Evolutionary conservation across 257 asterid species (phyloP), one percentile per base, ranked within the genome.

Genomic region (Gentiana dahurica): DNA sequence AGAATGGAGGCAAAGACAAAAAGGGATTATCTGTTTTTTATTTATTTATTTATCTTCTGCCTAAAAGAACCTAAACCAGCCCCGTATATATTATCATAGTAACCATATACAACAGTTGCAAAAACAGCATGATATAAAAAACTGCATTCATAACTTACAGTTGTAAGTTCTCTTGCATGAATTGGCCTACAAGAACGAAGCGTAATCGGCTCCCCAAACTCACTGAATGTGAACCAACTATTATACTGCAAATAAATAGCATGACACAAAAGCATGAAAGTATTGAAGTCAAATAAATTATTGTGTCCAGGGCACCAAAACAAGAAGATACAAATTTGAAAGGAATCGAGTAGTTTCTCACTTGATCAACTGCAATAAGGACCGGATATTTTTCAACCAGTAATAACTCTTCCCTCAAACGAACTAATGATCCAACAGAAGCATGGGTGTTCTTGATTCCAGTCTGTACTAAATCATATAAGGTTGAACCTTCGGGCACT

Each of bases 211-310:
- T 92, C 99, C 76, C 70, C 95, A 49, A 70, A 88, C 43, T 83
- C 83, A 7, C 82, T 77, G 77, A 92, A 85, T n/a, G 99, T 92
- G 73, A 92, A 92, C 99, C 99, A 88, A 62, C 75, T 92, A 73
- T 92, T 92, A 69, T 88, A 92, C 97, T 92, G 83, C 74, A 62
- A 61, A 73, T 34, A 64, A 59, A 62, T 61, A 79, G 51, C 62
- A 64, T 33, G 64, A 24, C 45, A 73, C 46, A 79, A 65, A 34
- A 33, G 51, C 45, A 41, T 45, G 47, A 60, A 59, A 7, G 36
- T 11, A 66, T 52, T 64, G n/a, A 62, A 57, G 53, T 50, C 47
- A 34, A 39, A 50, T 54, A 44, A 70, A 63, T 45, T 36, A 11
- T 8, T 54, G 34, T 45, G 52, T 39, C 55, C 50, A 61, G 11